These are phyloP conservation scores for Arabidopsis thaliana DNA, from an alignment of 345 rosid species.

Conservation along the genomic window DNA sequence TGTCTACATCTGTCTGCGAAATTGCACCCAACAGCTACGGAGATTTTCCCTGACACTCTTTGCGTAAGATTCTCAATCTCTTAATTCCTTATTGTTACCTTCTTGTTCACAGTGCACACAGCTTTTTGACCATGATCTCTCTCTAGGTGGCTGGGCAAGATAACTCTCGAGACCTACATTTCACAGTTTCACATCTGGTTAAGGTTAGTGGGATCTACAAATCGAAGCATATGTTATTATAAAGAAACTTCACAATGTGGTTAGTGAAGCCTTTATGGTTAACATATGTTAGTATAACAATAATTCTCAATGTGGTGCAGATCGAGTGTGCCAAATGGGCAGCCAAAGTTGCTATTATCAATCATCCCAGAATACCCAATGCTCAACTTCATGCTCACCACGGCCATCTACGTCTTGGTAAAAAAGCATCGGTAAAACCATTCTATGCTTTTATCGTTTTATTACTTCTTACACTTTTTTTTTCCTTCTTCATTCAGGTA, in stretches of 20 bases:
- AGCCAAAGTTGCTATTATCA: conserved; percentile 91
- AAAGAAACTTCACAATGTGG: no score
- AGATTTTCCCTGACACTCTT: conserved; percentile 70
- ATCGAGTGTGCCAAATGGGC: conserved; percentile 77
- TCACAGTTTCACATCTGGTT: conserved; percentile 97
- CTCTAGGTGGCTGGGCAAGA: conserved; percentile 92
- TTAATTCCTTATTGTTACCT: background rate
- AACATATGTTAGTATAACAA: background rate
- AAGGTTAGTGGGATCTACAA: conserved; percentile 57
- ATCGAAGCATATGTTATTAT: background rate
- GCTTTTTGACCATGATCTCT: conserved; percentile 23
- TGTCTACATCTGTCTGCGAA: conserved; percentile 89
- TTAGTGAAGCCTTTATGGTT: background rate
- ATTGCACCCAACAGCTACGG: conserved; percentile 81
- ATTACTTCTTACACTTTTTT: background rate
- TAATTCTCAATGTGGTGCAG: conserved; percentile 47
- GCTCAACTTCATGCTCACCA: conserved; percentile 91
- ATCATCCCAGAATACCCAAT: conserved; percentile 83
- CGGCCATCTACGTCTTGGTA: conserved; percentile 82
- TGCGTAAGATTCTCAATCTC: conserved; percentile 60
- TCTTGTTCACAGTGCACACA: background rate
- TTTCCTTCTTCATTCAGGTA: conserved; percentile 52
- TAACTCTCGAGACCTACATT: conserved; percentile 90
- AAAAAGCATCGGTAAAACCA: conserved; percentile 7
- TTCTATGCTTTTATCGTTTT: background rate